Evolutionary conservation across 805 yeast genomes (phyloP), one percentile per base, ranked within the genome.

Genomic region (Teunomyces atbi): DNA sequence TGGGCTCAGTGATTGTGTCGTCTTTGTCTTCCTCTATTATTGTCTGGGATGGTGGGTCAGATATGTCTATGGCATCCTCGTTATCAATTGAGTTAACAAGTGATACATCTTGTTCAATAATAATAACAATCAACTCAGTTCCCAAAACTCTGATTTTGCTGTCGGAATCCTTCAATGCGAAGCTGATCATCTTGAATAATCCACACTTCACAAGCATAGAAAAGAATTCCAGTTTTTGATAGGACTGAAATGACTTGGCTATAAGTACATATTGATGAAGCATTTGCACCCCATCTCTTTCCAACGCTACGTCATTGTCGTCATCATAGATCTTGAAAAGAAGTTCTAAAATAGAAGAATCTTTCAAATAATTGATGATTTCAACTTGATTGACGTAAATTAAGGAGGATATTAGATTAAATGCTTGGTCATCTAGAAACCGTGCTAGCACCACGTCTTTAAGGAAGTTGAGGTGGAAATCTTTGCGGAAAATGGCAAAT

Each of bases 391-490:
- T 83, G 53, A 74, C 64, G 56, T 81, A 83, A 4, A 89, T 84
- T 68, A 86, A 68, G 1, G 86, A 80, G 13, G 84, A 71, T 30
- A 94, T 74, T 48, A 86, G 69, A 50, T 78, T 79, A 58, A 83
- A 81, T 4, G 90, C 78, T 37, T 83, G 79, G 60, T 92, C 98
- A 61, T 92, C 98, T 40, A 92, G 62, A 35, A 84, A 68, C 44
- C 96, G 72, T 3, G 94, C 91, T 21, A 92, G 66, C 1, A 88
- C 95, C 15, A 89, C 95, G 62, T 92, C 97, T 61, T 86, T 86
- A 41, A 94, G 69, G 61, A 87, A 89, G 58, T 86, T 91, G 45
- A 90, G 70, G 47, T 88, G 75, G 61, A 84, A 89, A 33, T 94
- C 90, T 57, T 82, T 81, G 46, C 83, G 82, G 47, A 91, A 84